These are phyloP conservation scores for Aspergillus arachidicola DNA, from an alignment of 2,329 filamentous ascomycete species.

Conservation along the genomic window DNA sequence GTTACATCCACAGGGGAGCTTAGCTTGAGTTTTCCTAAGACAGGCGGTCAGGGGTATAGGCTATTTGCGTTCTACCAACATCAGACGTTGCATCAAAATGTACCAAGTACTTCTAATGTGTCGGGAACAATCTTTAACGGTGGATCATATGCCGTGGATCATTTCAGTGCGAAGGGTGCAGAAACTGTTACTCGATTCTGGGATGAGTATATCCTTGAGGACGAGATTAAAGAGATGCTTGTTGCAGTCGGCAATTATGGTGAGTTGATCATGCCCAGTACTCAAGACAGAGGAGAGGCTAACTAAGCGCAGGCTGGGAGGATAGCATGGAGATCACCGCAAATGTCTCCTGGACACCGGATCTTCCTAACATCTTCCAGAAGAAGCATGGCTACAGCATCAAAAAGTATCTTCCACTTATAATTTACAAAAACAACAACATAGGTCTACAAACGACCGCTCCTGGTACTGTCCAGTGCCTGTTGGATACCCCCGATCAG, in stretches of 20 bases:
- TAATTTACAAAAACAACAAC: slow-evolving; percentile 16
- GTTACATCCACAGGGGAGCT: slow-evolving; percentile 14
- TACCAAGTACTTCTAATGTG: slow-evolving; percentile 27
- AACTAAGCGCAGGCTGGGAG: slow-evolving; percentile 12
- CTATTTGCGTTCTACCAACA: slow-evolving; percentile 25
- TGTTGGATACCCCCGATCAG: slow-evolving; percentile 11
- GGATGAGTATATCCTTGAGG: slow-evolving; percentile 41
- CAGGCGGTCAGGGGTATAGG: slow-evolving; percentile 1
- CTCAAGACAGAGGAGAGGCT: neutral
- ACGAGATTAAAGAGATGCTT: slow-evolving; percentile 34
- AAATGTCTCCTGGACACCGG: slow-evolving; percentile 39
- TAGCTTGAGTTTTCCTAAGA: slow-evolving; percentile 9
- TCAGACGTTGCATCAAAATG: slow-evolving; percentile 22
- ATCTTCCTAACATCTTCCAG: slow-evolving; percentile 32
- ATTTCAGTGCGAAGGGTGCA: slow-evolving; percentile 44
- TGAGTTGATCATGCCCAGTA: neutral
- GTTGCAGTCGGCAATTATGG: slow-evolving; percentile 38
- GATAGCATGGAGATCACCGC: slow-evolving; percentile 31
- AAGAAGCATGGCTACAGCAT: slow-evolving; percentile 35
- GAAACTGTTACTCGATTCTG: slow-evolving; percentile 40
- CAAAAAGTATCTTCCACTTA: slow-evolving; percentile 33
- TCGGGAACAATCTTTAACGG: slow-evolving; percentile 33
- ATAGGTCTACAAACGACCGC: slow-evolving; percentile 8
- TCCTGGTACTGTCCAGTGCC: slow-evolving; percentile 10
- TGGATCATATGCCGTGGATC: slow-evolving; percentile 43